Evolutionary conservation across 495 filamentous ascomycete species (phyloP).

Genomic region (Penicillium parvum): DNA sequence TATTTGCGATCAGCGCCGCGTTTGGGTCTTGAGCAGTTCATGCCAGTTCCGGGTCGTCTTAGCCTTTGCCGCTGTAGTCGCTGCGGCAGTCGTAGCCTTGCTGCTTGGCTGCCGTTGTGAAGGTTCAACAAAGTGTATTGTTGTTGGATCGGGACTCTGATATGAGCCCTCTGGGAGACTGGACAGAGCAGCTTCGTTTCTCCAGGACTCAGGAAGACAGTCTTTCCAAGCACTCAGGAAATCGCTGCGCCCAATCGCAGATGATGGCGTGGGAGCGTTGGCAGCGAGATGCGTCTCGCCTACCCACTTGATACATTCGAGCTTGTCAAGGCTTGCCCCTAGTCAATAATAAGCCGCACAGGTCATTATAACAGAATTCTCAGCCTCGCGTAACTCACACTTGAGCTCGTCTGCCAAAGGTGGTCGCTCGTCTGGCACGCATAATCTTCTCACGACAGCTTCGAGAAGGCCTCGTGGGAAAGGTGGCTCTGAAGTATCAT

Average conservation of each 20-base stretch:
- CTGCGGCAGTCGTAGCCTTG: constrained; percentile 27
- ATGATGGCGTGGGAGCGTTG: constrained; percentile 33
- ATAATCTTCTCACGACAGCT: constrained; percentile 40
- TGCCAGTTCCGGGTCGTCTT: constrained; percentile 78
- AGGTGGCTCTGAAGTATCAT: constrained; percentile 22
- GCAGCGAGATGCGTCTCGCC: constrained; percentile 51
- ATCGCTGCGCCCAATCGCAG: constrained; percentile 38
- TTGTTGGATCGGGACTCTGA: constrained; percentile 35
- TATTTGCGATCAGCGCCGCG: constrained; percentile 25
- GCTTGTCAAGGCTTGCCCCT: constrained; percentile 48
- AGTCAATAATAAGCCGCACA: background rate
- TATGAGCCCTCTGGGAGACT: constrained; percentile 42
- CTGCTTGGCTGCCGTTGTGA: constrained; percentile 31
- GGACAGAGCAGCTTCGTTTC: constrained; percentile 43
- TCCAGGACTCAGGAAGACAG: constrained; percentile 55
- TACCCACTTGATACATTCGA: constrained; percentile 43
- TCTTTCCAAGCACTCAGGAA: constrained; percentile 55
- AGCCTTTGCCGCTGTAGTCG: constrained; percentile 35
- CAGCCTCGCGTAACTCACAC: constrained; percentile 31
- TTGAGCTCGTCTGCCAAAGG: constrained; percentile 23
- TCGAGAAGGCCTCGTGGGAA: constrained; percentile 41
- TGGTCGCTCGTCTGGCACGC: constrained; percentile 22
- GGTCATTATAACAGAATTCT: background rate
- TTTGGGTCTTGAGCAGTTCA: constrained; percentile 65
- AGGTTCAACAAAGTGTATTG: constrained; percentile 35